Evolutionary conservation across 225 moss, liverwort and hornwort species (phyloP), one percentile per base, ranked within the genome.

Genomic region (Marchantia paleacea): DNA sequence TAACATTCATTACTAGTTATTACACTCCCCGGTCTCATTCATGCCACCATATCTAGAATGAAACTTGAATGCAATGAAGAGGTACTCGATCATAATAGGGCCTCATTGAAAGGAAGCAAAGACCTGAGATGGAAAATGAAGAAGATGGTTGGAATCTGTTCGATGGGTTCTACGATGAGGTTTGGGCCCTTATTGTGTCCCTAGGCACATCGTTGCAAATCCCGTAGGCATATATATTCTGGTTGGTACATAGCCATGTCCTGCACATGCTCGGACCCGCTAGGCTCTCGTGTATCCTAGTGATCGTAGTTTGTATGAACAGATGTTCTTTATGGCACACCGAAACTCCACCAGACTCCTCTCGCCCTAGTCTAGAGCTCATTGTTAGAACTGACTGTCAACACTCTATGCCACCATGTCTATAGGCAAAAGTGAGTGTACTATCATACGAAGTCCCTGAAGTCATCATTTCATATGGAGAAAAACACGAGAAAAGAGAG

Each of bases 191-290:
- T 5, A 39, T 2, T 39, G 39, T 39, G 39, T 39, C 39, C 39
- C 39, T 39, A 39, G 39, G 39, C 39, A 39, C 39, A 39, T 39
- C 5, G 39, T 39, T 47, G 16, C 69, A 28, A 47, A 47, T 69
- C 69, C 20, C 39, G 48, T 6, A 18, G 69, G 69, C 69, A 69
- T 28, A 69, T 69, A 69, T 69, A 69, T 69, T 69, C 69, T 69
- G 69, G 69, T 69, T 69, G 69, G 69, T 69, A 69, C 69, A 69
- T 69, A 47, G 18, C 15, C 69, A 69, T 69, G 69, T 69, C 69
- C 39, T 69, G 39, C 69, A 69, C 69, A 48, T 69, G 69, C 69
- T 69, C 31, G 10, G 69, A 48, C 48, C 31, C 69, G 28, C 12
- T 9, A 11, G 13, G 28, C 28, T 66, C 15, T 58, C 58, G 15